Evolutionary conservation across 148 eudicot genomes (phyloP).

Genomic region (Arctostaphylos glauca): DNA sequence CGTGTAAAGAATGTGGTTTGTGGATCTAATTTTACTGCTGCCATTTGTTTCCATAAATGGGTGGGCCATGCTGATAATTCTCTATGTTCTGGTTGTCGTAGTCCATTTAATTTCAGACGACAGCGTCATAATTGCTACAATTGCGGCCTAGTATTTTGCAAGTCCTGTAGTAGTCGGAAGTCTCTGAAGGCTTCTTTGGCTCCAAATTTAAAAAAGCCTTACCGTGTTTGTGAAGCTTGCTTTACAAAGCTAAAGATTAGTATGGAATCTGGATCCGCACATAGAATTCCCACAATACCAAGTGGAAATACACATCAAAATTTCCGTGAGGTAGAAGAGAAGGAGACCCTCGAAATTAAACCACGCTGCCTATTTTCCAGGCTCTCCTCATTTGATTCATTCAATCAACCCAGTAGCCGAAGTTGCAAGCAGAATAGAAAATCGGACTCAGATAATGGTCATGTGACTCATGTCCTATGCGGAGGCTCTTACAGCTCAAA

Average conservation of each 20-base stretch:
- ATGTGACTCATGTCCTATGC: conserved; percentile 33
- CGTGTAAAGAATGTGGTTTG: conserved; percentile 64
- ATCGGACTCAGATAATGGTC: conserved; percentile 42
- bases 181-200: conserved; percentile 71
- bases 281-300: conserved; percentile 37
- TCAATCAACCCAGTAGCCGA: conserved; percentile 35
- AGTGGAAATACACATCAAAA: conserved; percentile 39
- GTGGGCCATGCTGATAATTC: conserved; percentile 53
- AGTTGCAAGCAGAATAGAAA: conserved; percentile 43
- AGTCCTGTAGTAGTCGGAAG: conserved; percentile 59
- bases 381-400: conserved; percentile 45
- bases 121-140: conserved; percentile 78
- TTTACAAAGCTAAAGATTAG: conserved; percentile 49
- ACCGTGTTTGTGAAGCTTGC: conserved; percentile 76
- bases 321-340: conserved; percentile 33
- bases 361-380: conserved; percentile 29
- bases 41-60: conserved; percentile 62
- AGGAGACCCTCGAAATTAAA: conserved; percentile 24
- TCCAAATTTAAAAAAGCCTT: conserved; percentile 56
- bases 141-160: conserved; percentile 71
- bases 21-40: conserved; percentile 70
- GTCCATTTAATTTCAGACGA: conserved; percentile 60
- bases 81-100: conserved; percentile 60
- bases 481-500: conserved; percentile 36
- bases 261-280: conserved; percentile 28